Percentiles rank a stretch among this genome's conserved stretches.
phyloP scores from a whole-genome alignment of 345 rosid species.

The Citrus hindsii region DNA sequence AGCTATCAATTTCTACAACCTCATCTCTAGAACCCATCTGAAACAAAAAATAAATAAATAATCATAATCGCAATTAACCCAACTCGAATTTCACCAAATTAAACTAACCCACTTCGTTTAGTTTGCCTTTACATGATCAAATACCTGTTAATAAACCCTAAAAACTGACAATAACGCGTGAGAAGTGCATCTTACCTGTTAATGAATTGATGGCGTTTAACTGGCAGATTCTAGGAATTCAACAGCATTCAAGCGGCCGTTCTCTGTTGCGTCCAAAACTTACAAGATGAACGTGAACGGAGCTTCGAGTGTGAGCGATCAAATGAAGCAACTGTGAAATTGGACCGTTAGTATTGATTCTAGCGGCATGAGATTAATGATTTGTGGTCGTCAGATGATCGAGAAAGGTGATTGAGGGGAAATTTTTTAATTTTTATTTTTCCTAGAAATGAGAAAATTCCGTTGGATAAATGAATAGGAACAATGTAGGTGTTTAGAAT shows the following conservation, averaged over 20 bases:
- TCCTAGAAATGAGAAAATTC: too few species aligned
- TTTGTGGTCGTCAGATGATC: neutral
- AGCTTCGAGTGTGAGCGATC: too few species aligned
- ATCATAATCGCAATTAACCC: neutral
- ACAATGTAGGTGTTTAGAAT: too few species aligned
- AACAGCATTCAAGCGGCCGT: neutral
- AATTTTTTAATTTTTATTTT: too few species aligned
- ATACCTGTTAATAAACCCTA: neutral
- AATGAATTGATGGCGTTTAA: neutral
- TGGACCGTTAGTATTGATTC: neutral
- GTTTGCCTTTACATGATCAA: neutral
- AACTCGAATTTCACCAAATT: too few species aligned
- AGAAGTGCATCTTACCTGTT: neutral
- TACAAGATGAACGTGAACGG: neutral
- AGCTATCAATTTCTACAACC: slow-evolving; percentile 50
- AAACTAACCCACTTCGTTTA: neutral
- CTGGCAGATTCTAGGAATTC: neutral
- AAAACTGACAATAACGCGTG: neutral
- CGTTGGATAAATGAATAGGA: too few species aligned
- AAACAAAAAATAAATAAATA: neutral
- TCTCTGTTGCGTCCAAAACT: neutral
- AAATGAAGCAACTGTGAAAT: too few species aligned
- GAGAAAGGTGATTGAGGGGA: neutral
- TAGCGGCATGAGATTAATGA: neutral
- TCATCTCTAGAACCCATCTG: slow-evolving; percentile 49